Evolutionary conservation across 1,139 yeast species (phyloP).

Genomic region (Pneumocystis wakefieldiae): DNA sequence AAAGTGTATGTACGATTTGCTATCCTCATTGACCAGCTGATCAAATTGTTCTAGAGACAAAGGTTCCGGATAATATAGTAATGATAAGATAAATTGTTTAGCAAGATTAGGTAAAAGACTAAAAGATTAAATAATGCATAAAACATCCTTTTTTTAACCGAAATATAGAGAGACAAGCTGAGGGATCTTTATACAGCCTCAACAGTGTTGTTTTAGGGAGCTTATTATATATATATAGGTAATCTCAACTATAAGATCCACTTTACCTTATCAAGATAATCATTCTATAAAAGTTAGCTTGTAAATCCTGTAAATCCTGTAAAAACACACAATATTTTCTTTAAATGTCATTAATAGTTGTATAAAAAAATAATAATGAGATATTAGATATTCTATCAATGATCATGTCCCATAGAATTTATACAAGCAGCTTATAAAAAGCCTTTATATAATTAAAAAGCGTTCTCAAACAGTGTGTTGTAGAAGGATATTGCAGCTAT

Average conservation of each 20-base stretch:
- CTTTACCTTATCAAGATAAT: background rate
- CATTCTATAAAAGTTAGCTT: background rate
- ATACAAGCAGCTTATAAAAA: background rate
- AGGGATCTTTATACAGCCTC: constrained; percentile 65
- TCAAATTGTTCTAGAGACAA: constrained; percentile 54
- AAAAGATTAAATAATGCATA: constrained; percentile 23
- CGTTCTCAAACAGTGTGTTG: too few relatives aligned
- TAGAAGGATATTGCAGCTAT: too few relatives aligned
- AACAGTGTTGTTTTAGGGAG: constrained; percentile 73
- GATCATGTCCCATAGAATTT: background rate
- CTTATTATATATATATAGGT: constrained; percentile 17
- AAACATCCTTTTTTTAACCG: background rate
- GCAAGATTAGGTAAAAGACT: constrained; percentile 79
- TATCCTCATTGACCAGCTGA: constrained; percentile 51
- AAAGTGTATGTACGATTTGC: constrained; percentile 23
- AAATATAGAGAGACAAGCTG: constrained; percentile 73
- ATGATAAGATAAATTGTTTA: constrained; percentile 72
- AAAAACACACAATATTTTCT: background rate
- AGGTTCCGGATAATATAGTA: constrained; percentile 70
- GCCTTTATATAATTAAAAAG: too few relatives aligned
- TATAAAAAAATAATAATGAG: background rate
- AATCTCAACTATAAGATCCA: background rate
- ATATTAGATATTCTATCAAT: background rate
- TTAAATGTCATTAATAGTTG: background rate
- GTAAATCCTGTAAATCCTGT: background rate